These are phyloP conservation scores for Mortierella antarctica DNA, from an alignment of 192 early-diverging fungal species.

Conservation along the genomic window DNA sequence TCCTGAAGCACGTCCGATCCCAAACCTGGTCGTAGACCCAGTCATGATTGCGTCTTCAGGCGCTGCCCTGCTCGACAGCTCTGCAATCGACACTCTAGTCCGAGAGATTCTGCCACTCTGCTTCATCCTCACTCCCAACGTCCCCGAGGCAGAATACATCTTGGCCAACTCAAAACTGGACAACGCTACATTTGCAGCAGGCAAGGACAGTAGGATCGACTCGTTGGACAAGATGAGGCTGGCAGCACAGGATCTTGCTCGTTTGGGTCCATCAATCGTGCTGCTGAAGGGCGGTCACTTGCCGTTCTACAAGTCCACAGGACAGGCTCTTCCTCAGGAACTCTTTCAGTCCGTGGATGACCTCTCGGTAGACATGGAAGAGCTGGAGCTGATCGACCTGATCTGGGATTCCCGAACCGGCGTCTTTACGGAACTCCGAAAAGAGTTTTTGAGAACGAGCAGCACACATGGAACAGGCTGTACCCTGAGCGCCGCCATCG, in stretches of 20 bases:
- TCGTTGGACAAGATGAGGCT: slow-evolving; percentile 68
- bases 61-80: slow-evolving; percentile 64
- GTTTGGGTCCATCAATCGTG: slow-evolving; percentile 66
- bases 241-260: slow-evolving; percentile 66
- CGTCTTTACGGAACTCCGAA: slow-evolving; percentile 58
- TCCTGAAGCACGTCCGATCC: slow-evolving; percentile 9
- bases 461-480: slow-evolving; percentile 93
- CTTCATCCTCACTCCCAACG: slow-evolving; percentile 82
- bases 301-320: slow-evolving; percentile 51
- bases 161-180: slow-evolving; percentile 50
- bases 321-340: slow-evolving; percentile 21
- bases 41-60: slow-evolving; percentile 90
- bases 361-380: slow-evolving; percentile 30
- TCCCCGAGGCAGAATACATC: slow-evolving; percentile 82
- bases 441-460: slow-evolving; percentile 69
- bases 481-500: slow-evolving; percentile 85
- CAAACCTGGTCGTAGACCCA: slow-evolving; percentile 79
- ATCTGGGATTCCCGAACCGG: slow-evolving; percentile 62
- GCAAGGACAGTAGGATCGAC: slow-evolving; percentile 54
- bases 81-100: slow-evolving; percentile 69
- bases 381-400: slow-evolving; percentile 65
- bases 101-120: slow-evolving; percentile 75
- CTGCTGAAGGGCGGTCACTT: slow-evolving; percentile 89
- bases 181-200: neutral
- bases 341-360: slow-evolving; percentile 30